phyloP scores from a whole-genome alignment of 495 filamentous ascomycete genomes.

The Evansstolkia leycettana region DNA sequence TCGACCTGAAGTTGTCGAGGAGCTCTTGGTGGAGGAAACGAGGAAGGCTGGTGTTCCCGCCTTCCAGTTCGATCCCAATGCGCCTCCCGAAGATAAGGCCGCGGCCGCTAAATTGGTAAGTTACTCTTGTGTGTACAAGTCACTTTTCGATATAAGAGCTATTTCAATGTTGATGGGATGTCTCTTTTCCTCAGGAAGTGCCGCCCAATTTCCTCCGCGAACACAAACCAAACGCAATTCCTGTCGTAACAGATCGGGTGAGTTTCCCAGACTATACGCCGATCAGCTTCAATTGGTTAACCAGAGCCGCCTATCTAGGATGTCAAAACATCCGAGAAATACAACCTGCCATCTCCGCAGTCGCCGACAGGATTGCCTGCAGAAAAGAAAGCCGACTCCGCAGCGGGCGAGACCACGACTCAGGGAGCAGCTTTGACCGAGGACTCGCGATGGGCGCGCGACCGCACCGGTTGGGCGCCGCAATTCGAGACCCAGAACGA shows the following conservation, averaged over 20 bases:
- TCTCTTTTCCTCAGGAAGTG: slow-evolving; percentile 28
- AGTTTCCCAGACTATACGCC: slow-evolving; percentile 7
- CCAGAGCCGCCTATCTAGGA: slow-evolving; percentile 27
- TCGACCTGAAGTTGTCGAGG: slow-evolving; percentile 57
- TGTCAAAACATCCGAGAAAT: slow-evolving; percentile 52
- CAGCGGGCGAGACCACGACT: slow-evolving; percentile 29
- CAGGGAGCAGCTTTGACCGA: slow-evolving; percentile 39
- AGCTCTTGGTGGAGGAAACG: slow-evolving; percentile 60
- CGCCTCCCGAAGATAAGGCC: slow-evolving; percentile 70
- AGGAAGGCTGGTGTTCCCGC: slow-evolving; percentile 64
- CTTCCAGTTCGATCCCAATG: slow-evolving; percentile 79
- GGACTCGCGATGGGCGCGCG: slow-evolving; percentile 53
- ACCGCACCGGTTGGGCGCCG: slow-evolving; percentile 78
- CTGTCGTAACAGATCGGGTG: slow-evolving; percentile 62
- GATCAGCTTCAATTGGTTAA: not conserved
- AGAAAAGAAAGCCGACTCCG: slow-evolving; percentile 25
- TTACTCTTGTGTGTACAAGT: slow-evolving; percentile 8
- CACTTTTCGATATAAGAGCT: slow-evolving; percentile 1
- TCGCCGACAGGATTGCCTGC: slow-evolving; percentile 50
- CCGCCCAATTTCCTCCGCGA: slow-evolving; percentile 52
- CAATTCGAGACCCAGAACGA: slow-evolving; percentile 55
- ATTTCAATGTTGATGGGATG: not conserved
- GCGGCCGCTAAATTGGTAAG: slow-evolving; percentile 67
- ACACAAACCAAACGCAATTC: slow-evolving; percentile 52
- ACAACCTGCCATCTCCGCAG: slow-evolving; percentile 66